Evolutionary conservation across 768 basidiomycete genomes (phyloP).

Genomic region (Floccularia luteovirens): DNA sequence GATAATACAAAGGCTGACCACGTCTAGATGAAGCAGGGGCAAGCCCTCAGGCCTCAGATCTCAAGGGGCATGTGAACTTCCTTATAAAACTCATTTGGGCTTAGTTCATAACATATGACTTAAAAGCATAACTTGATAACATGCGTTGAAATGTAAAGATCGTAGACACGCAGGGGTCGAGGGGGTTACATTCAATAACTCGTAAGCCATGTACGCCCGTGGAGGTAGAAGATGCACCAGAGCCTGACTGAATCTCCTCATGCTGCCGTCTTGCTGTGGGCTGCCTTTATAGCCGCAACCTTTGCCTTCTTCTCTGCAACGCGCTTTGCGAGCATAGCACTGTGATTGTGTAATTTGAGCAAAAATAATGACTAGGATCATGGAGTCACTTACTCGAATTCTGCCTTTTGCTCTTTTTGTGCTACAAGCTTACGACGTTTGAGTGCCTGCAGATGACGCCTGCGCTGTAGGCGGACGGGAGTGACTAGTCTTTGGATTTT

Average conservation of each 20-base stretch:
- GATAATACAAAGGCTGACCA: no score
- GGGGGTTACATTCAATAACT: neutral
- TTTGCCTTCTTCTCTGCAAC: conserved; percentile 91
- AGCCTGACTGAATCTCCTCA: neutral
- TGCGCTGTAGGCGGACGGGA: conserved; percentile 91
- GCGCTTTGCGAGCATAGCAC: conserved; percentile 77
- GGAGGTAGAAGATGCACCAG: neutral
- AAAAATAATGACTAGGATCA: neutral
- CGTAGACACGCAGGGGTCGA: neutral
- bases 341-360: conserved; percentile 13
- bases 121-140: neutral
- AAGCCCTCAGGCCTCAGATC: no score
- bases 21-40: no score
- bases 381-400: conserved; percentile 66
- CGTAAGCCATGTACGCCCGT: neutral
- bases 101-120: no score
- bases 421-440: conserved; percentile 81
- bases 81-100: no score
- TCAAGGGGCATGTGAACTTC: no score
- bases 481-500: conserved; percentile 98
- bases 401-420: conserved; percentile 93
- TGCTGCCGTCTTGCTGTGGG: conserved; percentile 39
- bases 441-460: conserved; percentile 85
- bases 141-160: neutral
- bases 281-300: conserved; percentile 80